Percentiles rank a stretch among this genome's conserved stretches.
These are phyloP conservation scores for Xylariaceae sp. DNA, from an alignment of 2,329 filamentous ascomycete genomes.

Conservation along the genomic window DNA sequence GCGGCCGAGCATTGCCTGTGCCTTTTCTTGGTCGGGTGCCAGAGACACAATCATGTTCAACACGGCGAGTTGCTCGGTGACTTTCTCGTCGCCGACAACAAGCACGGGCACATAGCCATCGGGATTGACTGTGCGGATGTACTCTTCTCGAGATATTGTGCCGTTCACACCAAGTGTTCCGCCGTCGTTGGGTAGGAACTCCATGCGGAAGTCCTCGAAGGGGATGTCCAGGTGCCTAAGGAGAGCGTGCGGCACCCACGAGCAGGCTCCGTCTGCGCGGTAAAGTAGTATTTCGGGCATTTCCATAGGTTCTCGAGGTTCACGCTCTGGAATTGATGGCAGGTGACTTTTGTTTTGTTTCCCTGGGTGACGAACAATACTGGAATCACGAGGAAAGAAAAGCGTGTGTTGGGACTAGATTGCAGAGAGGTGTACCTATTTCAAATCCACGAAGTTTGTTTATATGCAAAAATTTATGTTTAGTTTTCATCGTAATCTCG, in stretches of 20 bases:
- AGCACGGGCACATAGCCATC: conserved; percentile 33
- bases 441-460: no score
- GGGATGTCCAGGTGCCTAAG: conserved; percentile 31
- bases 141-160: conserved; percentile 29
- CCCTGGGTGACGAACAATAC: background rate
- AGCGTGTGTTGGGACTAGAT: no score
- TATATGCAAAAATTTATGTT: no score
- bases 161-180: conserved; percentile 30
- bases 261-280: conserved; percentile 29
- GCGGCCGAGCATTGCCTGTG: conserved; percentile 24
- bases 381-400: no score
- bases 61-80: conserved; percentile 36
- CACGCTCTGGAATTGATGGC: background rate
- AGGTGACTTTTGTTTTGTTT: background rate
- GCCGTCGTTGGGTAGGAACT: conserved; percentile 1
- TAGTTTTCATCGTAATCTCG: background rate
- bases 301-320: background rate
- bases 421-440: no score
- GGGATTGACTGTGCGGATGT: conserved; percentile 31
- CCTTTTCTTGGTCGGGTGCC: conserved; percentile 6
- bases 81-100: conserved; percentile 24
- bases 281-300: conserved; percentile 31
- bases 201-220: conserved; percentile 22
- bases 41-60: conserved; percentile 32
- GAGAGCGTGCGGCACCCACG: conserved; percentile 30